Base-by-base conservation (phyloP, 1,284 basidiomycete genomes). In the Cutaneotrichosporon sp. region DNA sequence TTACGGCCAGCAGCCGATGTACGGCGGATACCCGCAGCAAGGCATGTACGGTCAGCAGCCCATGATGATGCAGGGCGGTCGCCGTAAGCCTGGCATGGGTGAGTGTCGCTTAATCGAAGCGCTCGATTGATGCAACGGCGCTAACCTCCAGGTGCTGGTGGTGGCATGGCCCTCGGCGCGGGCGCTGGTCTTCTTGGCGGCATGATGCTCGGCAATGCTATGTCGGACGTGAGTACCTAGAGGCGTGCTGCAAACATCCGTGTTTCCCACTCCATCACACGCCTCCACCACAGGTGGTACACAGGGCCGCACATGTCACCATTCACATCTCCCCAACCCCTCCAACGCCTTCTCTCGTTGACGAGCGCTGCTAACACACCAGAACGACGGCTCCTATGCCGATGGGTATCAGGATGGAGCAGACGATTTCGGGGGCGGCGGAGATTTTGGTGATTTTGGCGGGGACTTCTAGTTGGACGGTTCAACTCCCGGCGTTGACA, bases 151-250 rank as follows among this genome's bases (percentile, higher is more conserved):
- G 42, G 76, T 30, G 74, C 75, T 5, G 77, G 76, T 40, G 67
- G 66, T 22, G 76, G 68, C 18, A 73, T 73, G n/a, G 69, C 69
- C 38, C 66, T 79, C 18, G 77, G 78, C 69, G 21, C 72, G 9
- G 79, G 78, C 58, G 79, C 78, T 69, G 78, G 77, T 70, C 66
- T 80, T 10, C 65, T 79, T 34, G 78, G 79, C 49, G 79, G 79
- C 53, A 79, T 81, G 78, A 70, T 80, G 72, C 62, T 81, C 56
- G 79, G 75, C 21, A 70, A 76, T 51, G 75, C 76, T 73, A 76
- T 78, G 26, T 34, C 60, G 1, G 69, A 76, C 64, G 73, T 76
- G 56, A 71, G 76, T 70, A 6, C n/a, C 8, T 42, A 3, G 6
- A 14, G 1, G 11, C 22, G 6, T 16, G 31, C 4, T 51, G 9